Evolutionary conservation across 768 basidiomycete genomes (phyloP).

Genomic region (Dentipellis fragilis): DNA sequence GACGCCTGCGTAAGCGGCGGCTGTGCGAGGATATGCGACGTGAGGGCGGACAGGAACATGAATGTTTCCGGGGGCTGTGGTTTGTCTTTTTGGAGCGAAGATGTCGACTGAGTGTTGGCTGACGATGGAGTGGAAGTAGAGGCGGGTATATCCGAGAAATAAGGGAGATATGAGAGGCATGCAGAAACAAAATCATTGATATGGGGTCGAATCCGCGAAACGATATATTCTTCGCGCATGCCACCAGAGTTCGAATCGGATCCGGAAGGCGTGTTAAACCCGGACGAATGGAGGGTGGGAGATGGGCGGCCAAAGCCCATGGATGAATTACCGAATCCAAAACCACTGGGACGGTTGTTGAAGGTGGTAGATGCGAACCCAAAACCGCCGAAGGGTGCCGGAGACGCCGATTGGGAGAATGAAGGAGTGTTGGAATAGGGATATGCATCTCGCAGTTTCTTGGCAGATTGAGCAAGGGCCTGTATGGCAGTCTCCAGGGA

Average conservation of each 20-base stretch:
- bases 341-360: constrained; percentile 8
- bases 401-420: constrained; percentile 20
- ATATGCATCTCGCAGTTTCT: constrained; percentile 72
- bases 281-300: constrained; percentile 9
- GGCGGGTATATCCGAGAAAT: constrained; percentile 56
- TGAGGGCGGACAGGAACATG: constrained; percentile 57
- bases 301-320: constrained; percentile 18
- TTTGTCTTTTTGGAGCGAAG: constrained; percentile 50
- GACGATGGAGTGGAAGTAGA: constrained; percentile 14
- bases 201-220: constrained; percentile 64
- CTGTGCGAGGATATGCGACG: constrained; percentile 56
- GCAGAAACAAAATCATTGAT: constrained; percentile 70
- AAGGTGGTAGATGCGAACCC: constrained; percentile 16
- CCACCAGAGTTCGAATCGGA: constrained; percentile 20
- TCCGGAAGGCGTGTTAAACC: constrained; percentile 5
- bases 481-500: constrained; percentile 67
- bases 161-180: constrained; percentile 74
- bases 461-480: constrained; percentile 55
- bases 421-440: constrained; percentile 58
- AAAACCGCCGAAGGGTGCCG: constrained; percentile 22
- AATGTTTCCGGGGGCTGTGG: constrained; percentile 70
- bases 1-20: constrained; percentile 55
- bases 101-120: constrained; percentile 20
- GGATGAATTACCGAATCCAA: constrained; percentile 10
- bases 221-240: constrained; percentile 77